Conservation (phyloP, 257 asterid genomes). For the Jacaranda copaia region DNA sequence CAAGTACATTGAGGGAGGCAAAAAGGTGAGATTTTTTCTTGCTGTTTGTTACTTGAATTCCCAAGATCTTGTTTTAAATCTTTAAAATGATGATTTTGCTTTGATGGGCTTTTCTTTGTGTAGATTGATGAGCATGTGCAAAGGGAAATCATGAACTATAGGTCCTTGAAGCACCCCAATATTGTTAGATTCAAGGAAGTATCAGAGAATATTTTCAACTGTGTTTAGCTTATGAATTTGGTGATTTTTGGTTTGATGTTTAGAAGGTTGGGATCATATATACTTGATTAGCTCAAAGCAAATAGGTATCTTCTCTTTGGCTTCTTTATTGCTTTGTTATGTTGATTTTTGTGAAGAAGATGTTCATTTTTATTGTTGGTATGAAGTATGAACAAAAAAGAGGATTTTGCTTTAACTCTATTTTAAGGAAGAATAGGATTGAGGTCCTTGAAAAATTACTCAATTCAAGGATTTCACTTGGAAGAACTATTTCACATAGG, state of each 20-base stretch:
- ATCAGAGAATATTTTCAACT: neutral
- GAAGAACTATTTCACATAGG: neutral
- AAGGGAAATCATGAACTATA: constrained; percentile 84
- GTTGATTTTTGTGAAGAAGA: constrained; percentile 12
- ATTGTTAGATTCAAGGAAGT: constrained; percentile 82
- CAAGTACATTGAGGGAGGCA: constrained; percentile 89
- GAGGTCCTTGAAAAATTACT: neutral
- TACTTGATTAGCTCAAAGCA: neutral
- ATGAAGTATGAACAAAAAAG: constrained; percentile 13
- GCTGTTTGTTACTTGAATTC: neutral
- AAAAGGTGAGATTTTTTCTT: constrained; percentile 52
- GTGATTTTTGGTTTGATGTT: neutral
- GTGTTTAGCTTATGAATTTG: no score
- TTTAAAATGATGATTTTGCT: neutral
- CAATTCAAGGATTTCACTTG: neutral
- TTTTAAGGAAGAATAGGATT: neutral
- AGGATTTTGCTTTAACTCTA: constrained; percentile 1
- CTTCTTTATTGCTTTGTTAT: constrained; percentile 3
- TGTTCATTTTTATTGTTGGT: neutral
- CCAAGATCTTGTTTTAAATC: constrained; percentile 20
- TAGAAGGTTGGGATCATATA: neutral
- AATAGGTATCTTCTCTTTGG: neutral
- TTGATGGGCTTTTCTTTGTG: constrained; percentile 9
- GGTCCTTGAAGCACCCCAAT: constrained; percentile 75
- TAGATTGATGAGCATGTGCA: constrained; percentile 88